These are phyloP conservation scores for Rhodamnia rubescens DNA, from an alignment of 345 rosid genomes.

Conservation along the genomic window DNA sequence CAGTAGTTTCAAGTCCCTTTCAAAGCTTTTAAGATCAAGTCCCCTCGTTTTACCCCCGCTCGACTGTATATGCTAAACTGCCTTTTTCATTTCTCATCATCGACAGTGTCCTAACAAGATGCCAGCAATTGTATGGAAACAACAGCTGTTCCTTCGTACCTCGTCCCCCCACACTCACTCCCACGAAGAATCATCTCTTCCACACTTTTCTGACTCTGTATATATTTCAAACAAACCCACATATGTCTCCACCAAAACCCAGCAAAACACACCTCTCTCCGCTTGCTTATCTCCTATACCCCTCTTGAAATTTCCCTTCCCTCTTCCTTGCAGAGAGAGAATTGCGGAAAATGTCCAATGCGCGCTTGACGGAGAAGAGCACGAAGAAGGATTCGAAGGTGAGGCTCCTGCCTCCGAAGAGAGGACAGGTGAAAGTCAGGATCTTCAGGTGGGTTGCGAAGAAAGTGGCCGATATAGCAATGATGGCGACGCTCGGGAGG, in stretches of 20 bases:
- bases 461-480: background rate
- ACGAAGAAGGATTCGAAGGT: background rate
- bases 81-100: too few species aligned
- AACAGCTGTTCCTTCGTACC: too few species aligned
- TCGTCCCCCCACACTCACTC: too few species aligned
- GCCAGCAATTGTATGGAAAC: too few species aligned
- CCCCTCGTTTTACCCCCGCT: too few species aligned
- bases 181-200: too few species aligned
- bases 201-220: background rate
- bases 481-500: background rate
- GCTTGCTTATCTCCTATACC: background rate
- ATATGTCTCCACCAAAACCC: background rate
- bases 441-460: background rate
- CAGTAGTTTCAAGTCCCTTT: too few species aligned
- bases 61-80: too few species aligned
- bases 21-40: too few species aligned
- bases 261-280: background rate
- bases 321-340: background rate
- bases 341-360: background rate
- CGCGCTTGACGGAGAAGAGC: too few species aligned
- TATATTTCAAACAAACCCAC: background rate
- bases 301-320: background rate
- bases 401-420: constrained; percentile 13
- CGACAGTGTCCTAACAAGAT: too few species aligned
- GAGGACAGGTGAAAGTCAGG: constrained; percentile 2